Evolutionary conservation across 2,329 filamentous ascomycete species (phyloP), one percentile per base, ranked within the genome.

Genomic region (Aspergillus sp.): DNA sequence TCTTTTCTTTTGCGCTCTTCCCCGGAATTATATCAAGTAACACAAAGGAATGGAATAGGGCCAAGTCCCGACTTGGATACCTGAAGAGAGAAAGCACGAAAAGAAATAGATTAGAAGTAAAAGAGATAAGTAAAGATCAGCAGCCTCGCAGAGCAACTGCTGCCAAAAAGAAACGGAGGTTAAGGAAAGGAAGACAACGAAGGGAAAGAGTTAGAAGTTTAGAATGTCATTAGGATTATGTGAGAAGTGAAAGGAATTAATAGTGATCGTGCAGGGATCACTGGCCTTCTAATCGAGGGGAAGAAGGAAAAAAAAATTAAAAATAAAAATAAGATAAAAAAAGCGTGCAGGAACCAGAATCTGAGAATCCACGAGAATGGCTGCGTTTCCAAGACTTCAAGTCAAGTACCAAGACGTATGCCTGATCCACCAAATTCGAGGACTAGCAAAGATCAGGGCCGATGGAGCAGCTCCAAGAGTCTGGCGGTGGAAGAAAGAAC

Each of bases 11-110:
- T 7, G 18, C 20, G 18, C 36, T 52, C 46, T 49, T 39, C 49
- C 52, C 47, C 52, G 18, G 55, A 46, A 55, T 32, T 47, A 55
- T 54, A 49, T 22, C 20, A 47, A 54, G 29, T 47, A 50, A 36
- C 24, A 49, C 36, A 59, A 65, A 59, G 55, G 59, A 63, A 53
- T 54, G 63, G 56, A 63, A 53, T 49, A 61, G 59, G 57, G 52
- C 55, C 65, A 61, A 63, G 65, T 68, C 69, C 65, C 56, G 63
- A 68, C 65, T 59, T 31, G 61, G 46, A 20, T 54, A 46, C 56
- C 54, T 57, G 58, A 64, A 45, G 45, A 62, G 54, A 52, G 49
- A 57, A 32, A 45, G 59, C 57, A 42, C 18, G 54, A 57, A 57
- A 32, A 22, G n/a, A 46, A 54, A 55, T 46, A 29, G 54, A 62